A percentile compares a stretch with the other conserved stretches of the same genome.
These are phyloP conservation scores for Pleurotus salmoneostramineus DNA, from an alignment of 768 basidiomycete genomes.

Conservation along the genomic window DNA sequence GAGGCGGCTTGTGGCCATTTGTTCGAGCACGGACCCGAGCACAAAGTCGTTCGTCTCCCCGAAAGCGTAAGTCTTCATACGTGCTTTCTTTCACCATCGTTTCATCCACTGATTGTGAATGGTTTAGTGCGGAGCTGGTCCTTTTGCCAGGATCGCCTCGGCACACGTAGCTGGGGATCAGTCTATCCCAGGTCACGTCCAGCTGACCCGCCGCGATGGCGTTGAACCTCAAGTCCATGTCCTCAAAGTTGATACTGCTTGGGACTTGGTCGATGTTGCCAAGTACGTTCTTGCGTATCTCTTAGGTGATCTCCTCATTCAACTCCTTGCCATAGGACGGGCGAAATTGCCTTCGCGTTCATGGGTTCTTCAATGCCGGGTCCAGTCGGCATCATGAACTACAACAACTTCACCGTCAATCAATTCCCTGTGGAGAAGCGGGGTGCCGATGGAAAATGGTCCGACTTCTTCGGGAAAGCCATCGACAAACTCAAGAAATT, in stretches of 20 bases:
- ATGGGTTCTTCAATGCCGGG: not conserved
- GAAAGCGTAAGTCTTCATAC: not conserved
- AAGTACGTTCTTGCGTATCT: not conserved
- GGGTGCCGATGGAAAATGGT: not conserved
- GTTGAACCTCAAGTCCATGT: constrained; percentile 4
- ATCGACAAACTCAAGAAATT: not conserved
- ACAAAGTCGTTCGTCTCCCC: constrained; percentile 6
- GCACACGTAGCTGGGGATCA: constrained; percentile 1
- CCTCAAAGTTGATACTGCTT: not conserved
- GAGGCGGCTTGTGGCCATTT: constrained; percentile 1
- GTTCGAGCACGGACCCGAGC: constrained; percentile 1
- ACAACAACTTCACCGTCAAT: not conserved
- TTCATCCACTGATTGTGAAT: not conserved
- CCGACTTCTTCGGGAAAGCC: not conserved
- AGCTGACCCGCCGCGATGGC: constrained; percentile 4
- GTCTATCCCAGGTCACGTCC: not conserved
- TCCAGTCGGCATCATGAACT: constrained; percentile 1
- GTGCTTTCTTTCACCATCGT: too few species aligned
- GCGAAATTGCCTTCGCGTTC: constrained; percentile 1
- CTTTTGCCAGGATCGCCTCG: constrained; percentile 5
- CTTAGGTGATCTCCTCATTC: not conserved
- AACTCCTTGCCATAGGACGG: not conserved
- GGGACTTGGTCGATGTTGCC: not conserved
- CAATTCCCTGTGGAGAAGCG: not conserved
- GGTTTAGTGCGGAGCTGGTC: constrained; percentile 1